Percentiles rank a stretch among this genome's conserved stretches.
Conservation (phyloP, 2,329 filamentous ascomycete genomes). For the Geosmithia flava region DNA sequence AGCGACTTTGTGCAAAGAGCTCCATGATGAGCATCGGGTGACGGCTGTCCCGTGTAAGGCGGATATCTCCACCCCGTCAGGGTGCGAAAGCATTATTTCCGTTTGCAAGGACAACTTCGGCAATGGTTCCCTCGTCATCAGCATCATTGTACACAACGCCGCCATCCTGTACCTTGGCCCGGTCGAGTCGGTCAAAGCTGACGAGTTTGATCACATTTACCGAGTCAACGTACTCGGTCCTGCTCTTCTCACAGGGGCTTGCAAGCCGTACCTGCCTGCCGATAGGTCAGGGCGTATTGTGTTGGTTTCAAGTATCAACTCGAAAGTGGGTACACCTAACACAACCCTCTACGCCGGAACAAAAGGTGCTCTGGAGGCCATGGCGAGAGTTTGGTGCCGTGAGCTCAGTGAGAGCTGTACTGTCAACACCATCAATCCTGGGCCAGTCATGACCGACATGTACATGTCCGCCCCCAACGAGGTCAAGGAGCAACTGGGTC, state of each 20-base stretch:
- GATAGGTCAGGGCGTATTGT: constrained; percentile 51
- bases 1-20: constrained; percentile 11
- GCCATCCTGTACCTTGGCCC: constrained; percentile 53
- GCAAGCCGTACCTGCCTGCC: constrained; percentile 53
- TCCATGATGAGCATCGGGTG: constrained; percentile 32
- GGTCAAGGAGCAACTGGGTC: constrained; percentile 21
- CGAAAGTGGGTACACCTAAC: constrained; percentile 31
- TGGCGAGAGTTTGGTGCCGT: constrained; percentile 41
- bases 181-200: constrained; percentile 44
- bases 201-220: constrained; percentile 59
- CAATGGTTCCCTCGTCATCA: background rate
- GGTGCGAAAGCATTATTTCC: constrained; percentile 29
- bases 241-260: constrained; percentile 62
- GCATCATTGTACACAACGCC: constrained; percentile 78
- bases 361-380: constrained; percentile 41
- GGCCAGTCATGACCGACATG: constrained; percentile 37
- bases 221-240: constrained; percentile 71
- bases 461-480: constrained; percentile 26
- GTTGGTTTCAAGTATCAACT: constrained; percentile 37
- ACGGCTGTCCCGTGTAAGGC: constrained; percentile 13
- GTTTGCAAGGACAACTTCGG: background rate
- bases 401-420: constrained; percentile 37
- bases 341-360: constrained; percentile 41
- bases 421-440: constrained; percentile 42
- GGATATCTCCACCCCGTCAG: constrained; percentile 11